Percentiles rank a stretch among this genome's conserved stretches.
Evolutionary conservation across 495 filamentous ascomycete genomes (phyloP).

Genomic region (Aspergillus ostianus): DNA sequence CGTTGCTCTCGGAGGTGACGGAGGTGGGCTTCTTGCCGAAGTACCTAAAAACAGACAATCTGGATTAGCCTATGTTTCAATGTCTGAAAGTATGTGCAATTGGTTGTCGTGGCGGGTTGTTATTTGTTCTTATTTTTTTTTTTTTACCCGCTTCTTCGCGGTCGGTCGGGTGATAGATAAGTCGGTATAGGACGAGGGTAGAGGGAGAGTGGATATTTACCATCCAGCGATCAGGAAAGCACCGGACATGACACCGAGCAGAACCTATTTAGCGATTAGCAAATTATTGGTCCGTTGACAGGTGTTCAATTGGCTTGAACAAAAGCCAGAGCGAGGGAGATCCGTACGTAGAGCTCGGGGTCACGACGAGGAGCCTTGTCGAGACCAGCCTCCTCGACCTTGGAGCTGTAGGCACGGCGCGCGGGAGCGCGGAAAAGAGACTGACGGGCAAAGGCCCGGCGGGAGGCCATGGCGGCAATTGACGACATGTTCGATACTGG

Average conservation of each 20-base stretch:
- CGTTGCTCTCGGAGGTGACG: slow-evolving; percentile 73
- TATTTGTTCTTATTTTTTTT: not conserved
- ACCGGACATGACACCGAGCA: slow-evolving; percentile 87
- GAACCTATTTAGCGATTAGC: slow-evolving; percentile 58
- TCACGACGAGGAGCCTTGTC: slow-evolving; percentile 69
- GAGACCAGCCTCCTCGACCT: slow-evolving; percentile 51
- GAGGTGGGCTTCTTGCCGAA: slow-evolving; percentile 82
- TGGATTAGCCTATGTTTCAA: slow-evolving; percentile 16
- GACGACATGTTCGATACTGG: slow-evolving; percentile 48
- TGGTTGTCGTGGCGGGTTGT: not conserved
- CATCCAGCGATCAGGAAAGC: slow-evolving; percentile 85
- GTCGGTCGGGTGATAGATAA: not conserved
- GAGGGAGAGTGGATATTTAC: slow-evolving; percentile 41
- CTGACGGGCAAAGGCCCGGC: slow-evolving; percentile 49
- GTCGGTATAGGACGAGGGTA: slow-evolving; percentile 57
- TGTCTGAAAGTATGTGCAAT: not conserved
- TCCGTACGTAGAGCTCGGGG: slow-evolving; percentile 76
- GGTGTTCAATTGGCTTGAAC: slow-evolving; percentile 7
- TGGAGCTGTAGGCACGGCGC: slow-evolving; percentile 45
- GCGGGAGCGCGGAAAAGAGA: slow-evolving; percentile 41
- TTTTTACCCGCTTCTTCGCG: not conserved
- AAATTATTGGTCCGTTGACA: not conserved
- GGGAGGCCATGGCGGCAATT: slow-evolving; percentile 51
- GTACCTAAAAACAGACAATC: slow-evolving; percentile 31
- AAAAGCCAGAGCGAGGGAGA: slow-evolving; percentile 16